These are phyloP conservation scores for Rhizophagus clarus DNA, from an alignment of 192 early-diverging fungal genomes.

Conservation along the genomic window DNA sequence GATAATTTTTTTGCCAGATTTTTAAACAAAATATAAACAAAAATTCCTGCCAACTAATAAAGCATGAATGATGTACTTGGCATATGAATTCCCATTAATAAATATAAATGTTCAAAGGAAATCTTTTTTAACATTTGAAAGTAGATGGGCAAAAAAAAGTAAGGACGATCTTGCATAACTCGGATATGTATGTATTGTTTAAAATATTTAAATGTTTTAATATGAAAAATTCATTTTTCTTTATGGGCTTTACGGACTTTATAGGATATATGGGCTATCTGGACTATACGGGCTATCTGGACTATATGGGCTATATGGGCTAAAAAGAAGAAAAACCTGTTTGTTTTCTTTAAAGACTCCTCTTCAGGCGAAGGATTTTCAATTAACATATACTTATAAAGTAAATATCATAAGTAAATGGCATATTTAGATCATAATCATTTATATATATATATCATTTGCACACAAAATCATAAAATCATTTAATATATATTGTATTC, in stretches of 20 bases:
- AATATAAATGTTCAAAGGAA: not conserved
- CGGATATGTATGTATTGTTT: not conserved
- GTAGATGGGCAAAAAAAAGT: not conserved
- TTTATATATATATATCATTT: too few relatives aligned
- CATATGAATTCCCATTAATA: not conserved
- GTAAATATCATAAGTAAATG: not conserved
- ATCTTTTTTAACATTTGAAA: not conserved
- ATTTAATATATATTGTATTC: too few relatives aligned
- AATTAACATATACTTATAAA: not conserved
- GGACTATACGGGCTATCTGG: too few relatives aligned
- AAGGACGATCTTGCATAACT: not conserved
- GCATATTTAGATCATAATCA: too few relatives aligned
- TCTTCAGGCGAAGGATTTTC: too few relatives aligned
- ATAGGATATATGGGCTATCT: too few relatives aligned
- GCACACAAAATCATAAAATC: too few relatives aligned
- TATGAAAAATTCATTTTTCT: not conserved
- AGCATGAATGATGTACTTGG: slow-evolving; percentile 1
- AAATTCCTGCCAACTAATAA: not conserved
- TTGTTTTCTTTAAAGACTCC: not conserved
- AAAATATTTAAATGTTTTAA: not conserved
- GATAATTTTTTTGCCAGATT: not conserved
- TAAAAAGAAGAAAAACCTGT: not conserved
- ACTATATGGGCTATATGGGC: too few relatives aligned
- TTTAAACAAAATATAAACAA: not conserved
- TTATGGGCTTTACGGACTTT: too few relatives aligned